Conservation (phyloP, 306 rosid genomes). For the Prunus persica region Prunus_persica_NCBIv2 NC_034014.1:30456001-30456500, state of each 20-base stretch:
- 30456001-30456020: not conserved
- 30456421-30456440: not conserved
- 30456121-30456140: constrained; percentile 71
- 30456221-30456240: constrained; percentile 48
- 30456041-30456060: not conserved
- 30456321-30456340: not conserved
- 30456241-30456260: constrained; percentile 55
- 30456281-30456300: constrained; percentile 35
- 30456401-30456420: not conserved
- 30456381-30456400: not conserved
- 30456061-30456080: not conserved
- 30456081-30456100: constrained; percentile 31
- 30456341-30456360: not conserved
- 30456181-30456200: constrained; percentile 23
- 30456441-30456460: not conserved
- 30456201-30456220: constrained; percentile 34
- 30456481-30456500: constrained; percentile 18
- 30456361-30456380: not conserved
- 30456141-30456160: constrained; percentile 68
- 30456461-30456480: not conserved
- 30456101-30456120: constrained; percentile 71
- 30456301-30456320: not conserved
- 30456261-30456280: constrained; percentile 65
- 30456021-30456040: not conserved
- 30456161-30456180: constrained; percentile 51